These are phyloP conservation scores for Talaromyces sp. DNA, from an alignment of 2,329 filamentous ascomycete species.

Conservation along the genomic window DNA sequence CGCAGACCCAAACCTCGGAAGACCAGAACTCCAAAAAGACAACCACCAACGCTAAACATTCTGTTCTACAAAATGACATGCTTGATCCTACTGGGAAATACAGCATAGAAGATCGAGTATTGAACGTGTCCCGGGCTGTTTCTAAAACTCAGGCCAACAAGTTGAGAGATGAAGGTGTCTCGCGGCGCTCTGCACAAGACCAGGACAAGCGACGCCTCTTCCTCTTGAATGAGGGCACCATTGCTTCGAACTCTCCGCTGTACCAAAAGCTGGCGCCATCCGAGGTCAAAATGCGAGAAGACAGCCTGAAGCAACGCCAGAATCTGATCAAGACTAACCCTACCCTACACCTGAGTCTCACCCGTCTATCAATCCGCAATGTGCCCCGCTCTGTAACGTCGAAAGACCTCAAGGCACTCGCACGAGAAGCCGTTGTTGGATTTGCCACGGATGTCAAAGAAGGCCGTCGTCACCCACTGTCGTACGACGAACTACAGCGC, in stretches of 20 bases:
- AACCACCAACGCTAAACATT: conserved; percentile 60
- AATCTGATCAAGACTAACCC: conserved; percentile 89
- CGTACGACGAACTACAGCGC: conserved; percentile 81
- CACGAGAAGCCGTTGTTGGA: conserved; percentile 85
- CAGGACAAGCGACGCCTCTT: conserved; percentile 89
- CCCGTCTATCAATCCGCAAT: conserved; percentile 86
- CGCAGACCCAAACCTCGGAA: conserved; percentile 38
- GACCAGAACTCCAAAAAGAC: conserved; percentile 34
- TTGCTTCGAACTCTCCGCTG: conserved; percentile 70
- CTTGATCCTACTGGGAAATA: conserved; percentile 79
- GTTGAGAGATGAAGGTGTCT: conserved; percentile 65
- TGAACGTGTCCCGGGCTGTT: conserved; percentile 81
- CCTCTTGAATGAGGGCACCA: conserved; percentile 79
- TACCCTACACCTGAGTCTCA: conserved; percentile 80
- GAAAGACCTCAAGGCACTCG: conserved; percentile 86
- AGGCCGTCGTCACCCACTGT: conserved; percentile 70
- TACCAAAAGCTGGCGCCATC: conserved; percentile 71
- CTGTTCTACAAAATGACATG: conserved; percentile 81
- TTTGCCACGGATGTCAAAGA: conserved; percentile 87
- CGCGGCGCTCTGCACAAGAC: conserved; percentile 61
- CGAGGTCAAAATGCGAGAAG: conserved; percentile 83
- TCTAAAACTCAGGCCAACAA: conserved; percentile 73
- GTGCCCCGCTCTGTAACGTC: conserved; percentile 76
- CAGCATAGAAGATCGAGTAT: conserved; percentile 81
- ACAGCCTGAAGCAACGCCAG: conserved; percentile 81